phyloP scores from a whole-genome alignment of 139 green algal species.

The Auxenochlorella protothecoides region DNA sequence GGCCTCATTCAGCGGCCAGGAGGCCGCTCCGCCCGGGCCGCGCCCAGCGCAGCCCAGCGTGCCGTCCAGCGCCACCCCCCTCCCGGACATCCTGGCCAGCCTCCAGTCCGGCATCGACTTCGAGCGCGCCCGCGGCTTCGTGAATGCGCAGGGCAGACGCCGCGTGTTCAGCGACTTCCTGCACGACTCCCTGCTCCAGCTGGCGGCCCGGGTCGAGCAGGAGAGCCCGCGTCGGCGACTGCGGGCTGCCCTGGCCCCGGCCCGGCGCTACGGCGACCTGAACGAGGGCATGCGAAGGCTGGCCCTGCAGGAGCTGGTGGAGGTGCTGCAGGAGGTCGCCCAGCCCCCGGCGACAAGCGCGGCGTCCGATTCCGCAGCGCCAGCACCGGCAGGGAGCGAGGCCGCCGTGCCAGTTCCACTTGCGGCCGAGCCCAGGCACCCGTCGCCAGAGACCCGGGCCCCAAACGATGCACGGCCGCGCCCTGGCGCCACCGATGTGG shows the following conservation, averaged over 20 bases:
- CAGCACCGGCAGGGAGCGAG: background rate
- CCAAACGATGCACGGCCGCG: too few species aligned
- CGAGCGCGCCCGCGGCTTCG: background rate
- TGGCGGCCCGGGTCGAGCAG: too few species aligned
- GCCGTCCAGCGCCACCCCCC: background rate
- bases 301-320: background rate
- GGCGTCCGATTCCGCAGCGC: background rate
- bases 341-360: background rate
- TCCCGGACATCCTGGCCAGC: background rate
- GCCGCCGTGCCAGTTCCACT: background rate
- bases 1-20: too few species aligned
- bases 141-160: constrained; percentile 5
- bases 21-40: too few species aligned
- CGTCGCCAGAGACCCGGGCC: too few species aligned
- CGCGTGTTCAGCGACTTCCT: constrained; percentile 5
- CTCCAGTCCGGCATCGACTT: background rate
- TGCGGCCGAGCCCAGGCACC: too few species aligned
- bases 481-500: too few species aligned
- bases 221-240: too few species aligned
- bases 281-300: too few species aligned
- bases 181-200: background rate
- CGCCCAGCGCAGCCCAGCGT: too few species aligned
- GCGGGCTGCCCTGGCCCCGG: too few species aligned
- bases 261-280: too few species aligned
- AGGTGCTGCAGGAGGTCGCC: background rate